phyloP scores from a whole-genome alignment of 2,329 filamentous ascomycete species.

The Colletotrichum sp. region DNA sequence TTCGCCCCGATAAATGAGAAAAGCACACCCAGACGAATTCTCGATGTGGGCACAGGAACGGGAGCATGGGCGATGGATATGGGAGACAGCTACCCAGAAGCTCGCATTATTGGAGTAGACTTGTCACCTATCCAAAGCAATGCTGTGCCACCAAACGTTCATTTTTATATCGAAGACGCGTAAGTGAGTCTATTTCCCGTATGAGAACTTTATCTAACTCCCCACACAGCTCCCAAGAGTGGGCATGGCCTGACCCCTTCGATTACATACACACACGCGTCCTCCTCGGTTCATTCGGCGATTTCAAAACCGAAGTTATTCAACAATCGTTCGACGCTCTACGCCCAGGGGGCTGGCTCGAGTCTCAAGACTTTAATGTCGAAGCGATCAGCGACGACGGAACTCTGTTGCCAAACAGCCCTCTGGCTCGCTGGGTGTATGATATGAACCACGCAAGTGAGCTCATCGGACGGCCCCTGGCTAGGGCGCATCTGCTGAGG shows the following conservation, averaged over 20 bases:
- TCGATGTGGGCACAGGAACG: conserved; percentile 51
- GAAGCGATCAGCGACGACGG: conserved; percentile 48
- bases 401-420: conserved; percentile 41
- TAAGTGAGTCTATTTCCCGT: conserved; percentile 27
- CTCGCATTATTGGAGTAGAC: conserved; percentile 67
- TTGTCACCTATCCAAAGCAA: conserved; percentile 71
- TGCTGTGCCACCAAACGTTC: conserved; percentile 73
- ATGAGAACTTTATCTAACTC: background rate
- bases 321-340: conserved; percentile 54
- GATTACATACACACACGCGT: conserved; percentile 61
- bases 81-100: conserved; percentile 64
- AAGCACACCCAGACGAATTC: conserved; percentile 38
- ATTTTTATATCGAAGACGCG: conserved; percentile 75
- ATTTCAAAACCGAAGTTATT: conserved; percentile 55
- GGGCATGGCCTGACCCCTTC: conserved; percentile 58
- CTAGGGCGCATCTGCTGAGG: conserved; percentile 37
- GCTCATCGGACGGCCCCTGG: conserved; percentile 40
- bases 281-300: conserved; percentile 54
- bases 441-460: conserved; percentile 44
- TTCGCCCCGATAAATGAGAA: conserved; percentile 45
- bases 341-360: conserved; percentile 58
- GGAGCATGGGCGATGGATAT: conserved; percentile 72
- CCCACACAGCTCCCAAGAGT: conserved; percentile 47
- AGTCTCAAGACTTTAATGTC: conserved; percentile 54
- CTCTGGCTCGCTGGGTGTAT: conserved; percentile 43